Evolutionary conservation across 2,329 filamentous ascomycete species (phyloP), one percentile per base, ranked within the genome.

Genomic region (Didymella keratinophila): DNA sequence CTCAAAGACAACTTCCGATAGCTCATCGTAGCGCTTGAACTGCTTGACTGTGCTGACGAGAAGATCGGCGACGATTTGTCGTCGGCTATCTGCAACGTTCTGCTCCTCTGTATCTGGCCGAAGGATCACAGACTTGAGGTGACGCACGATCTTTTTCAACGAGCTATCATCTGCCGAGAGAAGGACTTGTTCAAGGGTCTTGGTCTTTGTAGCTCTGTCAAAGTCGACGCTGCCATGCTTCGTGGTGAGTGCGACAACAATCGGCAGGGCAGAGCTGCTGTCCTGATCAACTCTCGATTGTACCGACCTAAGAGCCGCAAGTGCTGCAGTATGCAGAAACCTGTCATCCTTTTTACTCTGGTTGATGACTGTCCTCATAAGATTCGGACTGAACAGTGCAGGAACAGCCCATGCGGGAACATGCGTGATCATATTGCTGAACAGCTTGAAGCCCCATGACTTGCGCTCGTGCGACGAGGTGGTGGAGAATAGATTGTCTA

Each of bases 391-490:
- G 74, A 98, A 96, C 0, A 97, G 81, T 9, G 82, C 63, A 76
- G 82, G 51, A 80, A 85, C 67, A 83, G 84, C 56, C 73, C 81
- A 63, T 62, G 75, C 63, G 75, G 85, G 72, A 69, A 79, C 79
- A 36, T 79, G 81, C 30, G 81, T 79, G 4, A 97, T 79, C 67
- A 93, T 86, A 70, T 89, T 91, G 68, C 89, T 87, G 70, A 97
- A 92, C 2, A 98, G 85, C 69, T 93, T 87, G 78, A 98, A 94
- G 0, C 95, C 95, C 76, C 92, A 93, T 70, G 92, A 92, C 77
- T 97, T 98, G 55, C 96, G 90, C 67, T 93, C 92, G 42, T 93
- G 88, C 1, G 93, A 96, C 8, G 93, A 89, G 11, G 85, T 87
- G 56, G 89, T 86, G 6, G 91, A 89, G 73, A 98, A 97, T 3